Conservation (phyloP, 345 rosid genomes). For the Gossypium bickii region DNA sequence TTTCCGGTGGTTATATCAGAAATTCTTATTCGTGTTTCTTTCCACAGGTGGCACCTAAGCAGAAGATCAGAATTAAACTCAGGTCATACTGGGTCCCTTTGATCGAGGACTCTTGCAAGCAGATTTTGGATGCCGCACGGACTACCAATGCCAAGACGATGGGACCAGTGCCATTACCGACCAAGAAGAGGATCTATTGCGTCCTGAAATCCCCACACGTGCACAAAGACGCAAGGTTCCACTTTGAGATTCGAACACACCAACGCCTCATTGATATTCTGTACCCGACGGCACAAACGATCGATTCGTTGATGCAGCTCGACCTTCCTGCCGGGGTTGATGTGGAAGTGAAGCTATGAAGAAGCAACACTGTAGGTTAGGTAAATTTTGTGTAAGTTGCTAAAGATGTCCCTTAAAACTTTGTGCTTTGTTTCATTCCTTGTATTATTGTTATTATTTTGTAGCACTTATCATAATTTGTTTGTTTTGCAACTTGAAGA, state of each 20-base stretch:
- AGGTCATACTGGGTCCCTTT: slow-evolving; percentile 89
- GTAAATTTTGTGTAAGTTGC: neutral
- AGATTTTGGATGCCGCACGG: slow-evolving; percentile 86
- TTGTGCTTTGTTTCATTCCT: too few species aligned
- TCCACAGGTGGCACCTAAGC: slow-evolving; percentile 85
- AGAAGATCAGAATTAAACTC: slow-evolving; percentile 91
- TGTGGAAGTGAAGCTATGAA: slow-evolving; percentile 93
- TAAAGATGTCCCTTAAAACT: neutral
- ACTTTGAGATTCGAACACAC: slow-evolving; percentile 92
- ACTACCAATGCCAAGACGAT: slow-evolving; percentile 89
- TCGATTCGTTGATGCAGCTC: slow-evolving; percentile 94
- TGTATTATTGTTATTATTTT: too few species aligned
- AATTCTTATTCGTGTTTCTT: neutral
- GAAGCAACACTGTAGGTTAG: neutral
- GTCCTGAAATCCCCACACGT: slow-evolving; percentile 98
- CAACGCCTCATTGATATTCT: slow-evolving; percentile 88
- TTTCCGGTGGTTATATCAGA: neutral
- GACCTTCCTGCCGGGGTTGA: slow-evolving; percentile 97
- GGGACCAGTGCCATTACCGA: slow-evolving; percentile 95
- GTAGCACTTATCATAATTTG: too few species aligned
- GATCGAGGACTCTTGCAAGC: slow-evolving; percentile 96
- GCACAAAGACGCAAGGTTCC: slow-evolving; percentile 96
- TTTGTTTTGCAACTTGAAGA: too few species aligned
- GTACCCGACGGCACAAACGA: slow-evolving; percentile 93
- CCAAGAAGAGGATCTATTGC: slow-evolving; percentile 85